Evolutionary conservation across 345 rosid genomes (phyloP), one percentile per base, ranked within the genome.

Genomic region (Physaria fendleri): DNA sequence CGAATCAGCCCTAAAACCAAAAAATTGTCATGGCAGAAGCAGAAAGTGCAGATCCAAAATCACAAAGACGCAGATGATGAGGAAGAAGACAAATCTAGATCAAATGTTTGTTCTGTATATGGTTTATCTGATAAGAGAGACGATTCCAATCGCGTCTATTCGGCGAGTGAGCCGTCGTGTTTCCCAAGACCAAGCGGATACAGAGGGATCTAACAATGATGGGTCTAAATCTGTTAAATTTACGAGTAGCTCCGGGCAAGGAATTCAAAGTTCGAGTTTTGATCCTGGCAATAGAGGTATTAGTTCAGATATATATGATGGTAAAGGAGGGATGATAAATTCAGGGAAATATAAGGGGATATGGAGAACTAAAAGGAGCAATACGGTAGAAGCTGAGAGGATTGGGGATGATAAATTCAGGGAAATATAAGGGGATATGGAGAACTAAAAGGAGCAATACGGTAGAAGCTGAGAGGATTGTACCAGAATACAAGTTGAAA

Each of bases 11-110:
- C 91, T 1, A 52, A 44, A 6, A 78, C 73, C 64, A 75, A 79
- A 22, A 85, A 66, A 4, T 71, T 85, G 22, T 94, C 97, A 5
- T 90, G 97, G 97, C 85, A 87, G 56, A 74, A 78, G 67, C 66
- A 61, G 48, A 59, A 69, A 37, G 65, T 69, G 22, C 72, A 41
- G 15, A 48, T 5, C 48, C 43, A 66, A 8, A 51, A 59, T 18
- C 52, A 55, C 2, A 20, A 57, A 13, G 51, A 49, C 3, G 67
- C 71, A 39, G 66, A 58, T 10, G 60, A 16, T 4, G 23, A 59
- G 11, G 47, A 73, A 44, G 69, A 55, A 9, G 59, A 17, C 10
- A 48, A 53, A 17, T 30, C 53, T 65, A 58, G 50, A 24, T 47
- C 25, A 21, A 14, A 14, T 6, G 18, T 38, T 38, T 51, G 55